phyloP scores from a whole-genome alignment of 176 grass and related monocot genomes.

The Chloris gayana region DNA sequence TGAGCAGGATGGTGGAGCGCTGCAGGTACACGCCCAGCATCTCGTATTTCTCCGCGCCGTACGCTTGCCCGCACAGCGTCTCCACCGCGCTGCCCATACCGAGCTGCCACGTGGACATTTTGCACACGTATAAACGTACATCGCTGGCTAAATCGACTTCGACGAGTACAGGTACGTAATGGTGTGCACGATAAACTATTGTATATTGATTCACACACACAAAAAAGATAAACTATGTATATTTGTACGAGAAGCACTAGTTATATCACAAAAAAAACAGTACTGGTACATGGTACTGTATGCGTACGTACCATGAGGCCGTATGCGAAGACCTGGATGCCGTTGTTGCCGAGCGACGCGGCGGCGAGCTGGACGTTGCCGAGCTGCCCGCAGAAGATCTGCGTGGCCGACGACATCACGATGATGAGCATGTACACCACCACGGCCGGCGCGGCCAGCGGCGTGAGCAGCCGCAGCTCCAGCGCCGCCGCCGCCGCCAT shows the following conservation, averaged over 20 bases:
- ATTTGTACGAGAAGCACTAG: too few relatives aligned
- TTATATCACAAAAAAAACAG: too few relatives aligned
- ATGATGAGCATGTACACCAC: slow-evolving; percentile 69
- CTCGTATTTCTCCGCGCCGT: slow-evolving; percentile 73
- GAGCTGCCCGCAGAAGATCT: slow-evolving; percentile 74
- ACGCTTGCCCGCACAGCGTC: slow-evolving; percentile 91
- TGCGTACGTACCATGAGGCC: slow-evolving; percentile 58
- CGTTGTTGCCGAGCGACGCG: slow-evolving; percentile 77
- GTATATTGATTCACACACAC: too few relatives aligned
- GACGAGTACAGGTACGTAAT: neutral
- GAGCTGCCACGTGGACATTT: slow-evolving; percentile 63
- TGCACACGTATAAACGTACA: neutral
- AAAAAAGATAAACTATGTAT: too few relatives aligned
- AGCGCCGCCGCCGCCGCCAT: slow-evolving; percentile 32
- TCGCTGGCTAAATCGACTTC: too few relatives aligned
- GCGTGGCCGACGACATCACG: slow-evolving; percentile 64
- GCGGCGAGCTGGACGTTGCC: slow-evolving; percentile 80
- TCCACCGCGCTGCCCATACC: slow-evolving; percentile 95
- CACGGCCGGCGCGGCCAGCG: slow-evolving; percentile 58
- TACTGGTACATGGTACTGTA: too few relatives aligned
- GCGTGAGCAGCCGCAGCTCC: slow-evolving; percentile 58
- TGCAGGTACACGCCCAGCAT: slow-evolving; percentile 92
- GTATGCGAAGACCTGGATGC: slow-evolving; percentile 81
- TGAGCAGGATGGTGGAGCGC: slow-evolving; percentile 72
- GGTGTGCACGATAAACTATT: too few relatives aligned